Evolutionary conservation across 805 yeast genomes (phyloP).

Genomic region (Myxozyma lipomycoides): DNA sequence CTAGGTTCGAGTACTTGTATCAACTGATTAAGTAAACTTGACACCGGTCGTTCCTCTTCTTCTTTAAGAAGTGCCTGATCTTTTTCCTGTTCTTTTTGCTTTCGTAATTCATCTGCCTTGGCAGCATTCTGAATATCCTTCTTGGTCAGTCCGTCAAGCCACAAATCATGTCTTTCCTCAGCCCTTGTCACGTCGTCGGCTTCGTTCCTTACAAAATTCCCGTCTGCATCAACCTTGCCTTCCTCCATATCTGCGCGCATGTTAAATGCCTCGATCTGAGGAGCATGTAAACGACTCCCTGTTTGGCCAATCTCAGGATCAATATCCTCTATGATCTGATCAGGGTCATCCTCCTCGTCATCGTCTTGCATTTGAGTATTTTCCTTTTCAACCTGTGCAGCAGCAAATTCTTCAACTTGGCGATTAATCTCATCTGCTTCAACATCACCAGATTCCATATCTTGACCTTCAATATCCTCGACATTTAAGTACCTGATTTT

Average conservation of each 20-base stretch:
- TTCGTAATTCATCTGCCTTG: slow-evolving; percentile 36
- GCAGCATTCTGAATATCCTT: slow-evolving; percentile 41
- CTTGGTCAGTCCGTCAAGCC: slow-evolving; percentile 40
- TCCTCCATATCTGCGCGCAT: slow-evolving; percentile 53
- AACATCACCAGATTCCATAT: slow-evolving; percentile 9
- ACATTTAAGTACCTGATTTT: slow-evolving; percentile 38
- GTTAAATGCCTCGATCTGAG: slow-evolving; percentile 61
- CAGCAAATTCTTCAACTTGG: slow-evolving; percentile 24
- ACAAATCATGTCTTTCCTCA: slow-evolving; percentile 40
- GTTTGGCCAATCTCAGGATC: slow-evolving; percentile 25
- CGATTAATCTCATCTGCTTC: slow-evolving; percentile 14
- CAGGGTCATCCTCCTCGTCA: slow-evolving; percentile 28
- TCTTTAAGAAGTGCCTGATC: slow-evolving; percentile 8
- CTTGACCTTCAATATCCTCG: slow-evolving; percentile 39
- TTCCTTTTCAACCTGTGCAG: slow-evolving; percentile 8
- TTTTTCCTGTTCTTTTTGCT: slow-evolving; percentile 12
- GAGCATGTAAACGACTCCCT: slow-evolving; percentile 28
- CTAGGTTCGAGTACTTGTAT: slow-evolving; percentile 51
- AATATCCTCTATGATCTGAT: slow-evolving; percentile 11
- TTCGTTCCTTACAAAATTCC: slow-evolving; percentile 50
- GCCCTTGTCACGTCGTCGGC: slow-evolving; percentile 35
- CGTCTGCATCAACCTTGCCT: slow-evolving; percentile 59
- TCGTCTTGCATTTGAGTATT: slow-evolving; percentile 28
- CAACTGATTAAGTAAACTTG: slow-evolving; percentile 35
- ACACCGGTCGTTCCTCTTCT: slow-evolving; percentile 27